Base-by-base conservation (phyloP, 2,329 filamentous ascomycete species). In the Xylariaceae sp. region DNA sequence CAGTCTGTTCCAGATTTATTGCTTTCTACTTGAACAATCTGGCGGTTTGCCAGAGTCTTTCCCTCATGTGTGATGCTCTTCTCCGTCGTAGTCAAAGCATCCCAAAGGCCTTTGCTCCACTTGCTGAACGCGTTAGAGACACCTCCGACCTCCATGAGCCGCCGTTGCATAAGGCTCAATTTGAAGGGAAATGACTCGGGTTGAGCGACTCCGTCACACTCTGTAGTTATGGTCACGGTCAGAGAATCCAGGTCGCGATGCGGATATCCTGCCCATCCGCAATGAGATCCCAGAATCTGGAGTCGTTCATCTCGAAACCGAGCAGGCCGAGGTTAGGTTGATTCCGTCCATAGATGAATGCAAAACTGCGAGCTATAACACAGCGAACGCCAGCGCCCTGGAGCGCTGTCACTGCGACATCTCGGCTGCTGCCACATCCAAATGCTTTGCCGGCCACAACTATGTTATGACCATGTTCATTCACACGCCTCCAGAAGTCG, bases 261-360 rank as follows among this genome's bases (percentile, higher is more conserved):
- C 60, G 58, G 14, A 74, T 67, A 2, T 60, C 57, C 0, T 42
- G 42, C 0, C 67, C 66, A 36, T 71, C 64, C 14, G 44, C 34
- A 1, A 62, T 67, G 1, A 56, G 50, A 3, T 65, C 59, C 44
- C 64, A 72, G 50, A 74, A 73, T 0, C 37, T 50, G 6, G 64
- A 59, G 41, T 74, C 65, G 0, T 47, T 40, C 11, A 75, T 63
- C 2, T 57, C 60, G 38, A 75, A 69, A 0, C 70, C 70, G 14
- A 74, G 49, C 0, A 75, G 62, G 0, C 72, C 72, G 0, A 74
- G 54, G 27, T 61, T 71, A 0, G 71, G 68, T 58, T 70, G 66
- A 52, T 75, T 75, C 2, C 70, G 64, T 6, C 60, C 60, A 44
- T 69, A 74, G 46, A 74, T 74, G 54, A 74, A 74, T 0, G 68